These are phyloP conservation scores for Collybia nuda DNA, from an alignment of 768 basidiomycete species.

Conservation along the genomic window DNA sequence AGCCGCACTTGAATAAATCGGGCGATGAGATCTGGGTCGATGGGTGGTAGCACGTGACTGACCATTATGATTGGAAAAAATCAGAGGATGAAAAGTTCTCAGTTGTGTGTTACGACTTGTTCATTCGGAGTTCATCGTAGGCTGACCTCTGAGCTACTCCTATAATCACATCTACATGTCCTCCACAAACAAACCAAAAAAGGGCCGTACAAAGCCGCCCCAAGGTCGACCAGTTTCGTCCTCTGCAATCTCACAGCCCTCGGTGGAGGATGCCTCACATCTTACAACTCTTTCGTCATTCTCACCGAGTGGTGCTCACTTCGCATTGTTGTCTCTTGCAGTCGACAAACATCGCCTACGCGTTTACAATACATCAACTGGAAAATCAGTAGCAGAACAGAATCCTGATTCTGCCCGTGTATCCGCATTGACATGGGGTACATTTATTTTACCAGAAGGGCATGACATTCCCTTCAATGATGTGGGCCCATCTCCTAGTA, in stretches of 20 bases:
- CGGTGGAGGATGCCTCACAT: constrained; percentile 45
- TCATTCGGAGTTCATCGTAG: background rate
- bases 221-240: constrained; percentile 53
- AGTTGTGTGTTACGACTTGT: background rate
- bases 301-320: constrained; percentile 54
- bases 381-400: constrained; percentile 56
- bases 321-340: constrained; percentile 62
- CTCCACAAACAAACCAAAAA: constrained; percentile 49
- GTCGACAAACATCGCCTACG: constrained; percentile 74
- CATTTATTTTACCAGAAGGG: constrained; percentile 29
- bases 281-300: constrained; percentile 52
- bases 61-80: background rate
- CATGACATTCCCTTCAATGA: constrained; percentile 20
- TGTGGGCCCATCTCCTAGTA: constrained; percentile 36
- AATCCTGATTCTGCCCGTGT: constrained; percentile 55
- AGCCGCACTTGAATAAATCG: no score
- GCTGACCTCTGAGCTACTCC: background rate
- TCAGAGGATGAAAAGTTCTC: background rate
- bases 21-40: background rate
- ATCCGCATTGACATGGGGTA: constrained; percentile 52
- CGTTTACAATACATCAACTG: constrained; percentile 58
- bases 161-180: constrained; percentile 30
- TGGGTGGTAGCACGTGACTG: background rate
- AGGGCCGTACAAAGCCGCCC: constrained; percentile 50
- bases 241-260: constrained; percentile 55